phyloP scores from a whole-genome alignment of 768 basidiomycete genomes.

The Suillus sp. region DNA sequence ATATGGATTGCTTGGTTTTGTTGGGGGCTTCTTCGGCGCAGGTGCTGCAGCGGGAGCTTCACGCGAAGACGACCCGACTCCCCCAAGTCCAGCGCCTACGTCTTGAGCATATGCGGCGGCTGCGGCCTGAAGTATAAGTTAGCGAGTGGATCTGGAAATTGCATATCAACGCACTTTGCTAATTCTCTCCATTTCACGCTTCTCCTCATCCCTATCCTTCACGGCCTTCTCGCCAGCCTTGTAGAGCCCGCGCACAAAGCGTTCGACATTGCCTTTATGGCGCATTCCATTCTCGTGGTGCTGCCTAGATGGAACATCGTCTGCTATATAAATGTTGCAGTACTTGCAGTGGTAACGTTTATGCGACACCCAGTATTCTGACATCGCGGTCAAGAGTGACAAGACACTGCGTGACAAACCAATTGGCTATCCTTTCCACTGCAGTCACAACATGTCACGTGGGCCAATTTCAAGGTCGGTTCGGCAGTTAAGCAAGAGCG shows the following conservation, averaged over 20 bases:
- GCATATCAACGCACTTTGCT: conserved; percentile 59
- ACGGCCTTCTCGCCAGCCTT: conserved; percentile 89
- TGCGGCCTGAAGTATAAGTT: conserved; percentile 56
- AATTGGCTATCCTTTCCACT: too few species aligned
- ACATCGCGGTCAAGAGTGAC: conserved; percentile 50
- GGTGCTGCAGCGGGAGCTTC: conserved; percentile 33
- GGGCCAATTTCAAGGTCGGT: too few species aligned
- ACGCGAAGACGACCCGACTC: conserved; percentile 19
- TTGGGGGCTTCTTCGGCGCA: conserved; percentile 42
- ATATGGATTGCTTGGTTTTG: conserved; percentile 63
- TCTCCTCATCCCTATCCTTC: conserved; percentile 84
- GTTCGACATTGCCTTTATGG: conserved; percentile 93
- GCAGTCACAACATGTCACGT: too few species aligned
- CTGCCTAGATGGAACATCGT: conserved; percentile 88
- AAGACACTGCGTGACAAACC: neutral
- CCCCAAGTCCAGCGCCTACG: conserved; percentile 64
- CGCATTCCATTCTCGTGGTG: conserved; percentile 93
- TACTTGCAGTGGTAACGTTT: conserved; percentile 96
- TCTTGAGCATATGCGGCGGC: conserved; percentile 79
- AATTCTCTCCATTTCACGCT: conserved; percentile 81
- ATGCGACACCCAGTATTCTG: conserved; percentile 91
- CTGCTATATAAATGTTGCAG: conserved; percentile 95
- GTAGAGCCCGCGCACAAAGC: conserved; percentile 91
- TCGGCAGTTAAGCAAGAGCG: too few species aligned
- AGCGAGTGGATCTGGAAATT: neutral